Evolutionary conservation across 2,329 filamentous ascomycete species (phyloP).

Genomic region (Ciborinia camelliae): DNA sequence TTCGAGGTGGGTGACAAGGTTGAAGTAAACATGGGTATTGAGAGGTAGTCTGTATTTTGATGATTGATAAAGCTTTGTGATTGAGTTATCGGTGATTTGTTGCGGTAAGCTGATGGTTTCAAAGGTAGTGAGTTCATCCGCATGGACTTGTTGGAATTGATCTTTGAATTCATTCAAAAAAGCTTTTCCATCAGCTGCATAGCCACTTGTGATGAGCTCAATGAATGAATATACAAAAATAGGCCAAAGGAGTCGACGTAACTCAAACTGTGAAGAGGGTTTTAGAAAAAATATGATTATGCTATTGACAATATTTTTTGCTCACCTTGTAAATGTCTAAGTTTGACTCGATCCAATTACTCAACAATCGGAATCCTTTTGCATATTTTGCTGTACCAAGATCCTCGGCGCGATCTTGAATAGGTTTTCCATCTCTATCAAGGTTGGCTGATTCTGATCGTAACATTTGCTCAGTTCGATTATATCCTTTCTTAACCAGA

Average conservation of each 20-base stretch:
- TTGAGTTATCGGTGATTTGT: conserved; percentile 72
- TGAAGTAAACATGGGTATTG: conserved; percentile 79
- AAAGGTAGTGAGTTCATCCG: conserved; percentile 76
- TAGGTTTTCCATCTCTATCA: conserved; percentile 74
- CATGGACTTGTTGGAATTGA: conserved; percentile 73
- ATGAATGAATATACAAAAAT: conserved; percentile 92
- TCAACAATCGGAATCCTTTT: conserved; percentile 69
- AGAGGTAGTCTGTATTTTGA: conserved; percentile 89
- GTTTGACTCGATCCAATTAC: conserved; percentile 84
- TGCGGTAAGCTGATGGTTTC: conserved; percentile 69
- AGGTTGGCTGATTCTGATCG: conserved; percentile 84
- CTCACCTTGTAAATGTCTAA: conserved; percentile 87
- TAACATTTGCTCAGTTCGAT: conserved; percentile 85
- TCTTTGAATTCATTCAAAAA: conserved; percentile 67
- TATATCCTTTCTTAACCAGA: conserved; percentile 91
- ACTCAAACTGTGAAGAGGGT: conserved; percentile 61
- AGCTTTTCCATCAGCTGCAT: conserved; percentile 65
- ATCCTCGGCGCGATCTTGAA: conserved; percentile 63
- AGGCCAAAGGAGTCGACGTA: conserved; percentile 86
- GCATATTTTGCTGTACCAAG: conserved; percentile 72
- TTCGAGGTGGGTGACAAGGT: conserved; percentile 84
- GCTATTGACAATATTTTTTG: background rate
- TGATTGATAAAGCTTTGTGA: conserved; percentile 76
- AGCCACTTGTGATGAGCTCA: conserved; percentile 70
- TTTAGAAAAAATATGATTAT: background rate